Evolutionary conservation across 2,329 filamentous ascomycete species (phyloP).

Genomic region (Monilinia aucupariae): DNA sequence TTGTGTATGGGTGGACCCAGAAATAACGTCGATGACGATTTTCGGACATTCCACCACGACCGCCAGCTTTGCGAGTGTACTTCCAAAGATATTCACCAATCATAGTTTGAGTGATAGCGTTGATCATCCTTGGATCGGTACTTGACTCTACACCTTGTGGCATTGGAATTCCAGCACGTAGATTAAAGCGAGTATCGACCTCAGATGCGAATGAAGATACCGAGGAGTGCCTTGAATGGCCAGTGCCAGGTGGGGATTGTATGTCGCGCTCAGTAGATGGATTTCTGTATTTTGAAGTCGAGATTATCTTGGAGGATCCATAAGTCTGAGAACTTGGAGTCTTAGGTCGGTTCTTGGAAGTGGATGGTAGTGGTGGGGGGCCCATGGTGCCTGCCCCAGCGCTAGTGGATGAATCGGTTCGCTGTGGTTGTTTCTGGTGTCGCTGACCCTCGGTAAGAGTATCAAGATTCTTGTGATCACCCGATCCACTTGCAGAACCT

Average conservation of each 20-base stretch:
- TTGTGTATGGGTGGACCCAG: slow-evolving; percentile 97
- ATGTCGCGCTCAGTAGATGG: slow-evolving; percentile 46
- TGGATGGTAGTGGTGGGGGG: slow-evolving; percentile 77
- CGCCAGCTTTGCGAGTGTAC: slow-evolving; percentile 90
- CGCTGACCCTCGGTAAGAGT: slow-evolving; percentile 58
- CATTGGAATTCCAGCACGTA: slow-evolving; percentile 51
- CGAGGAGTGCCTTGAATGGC: slow-evolving; percentile 66
- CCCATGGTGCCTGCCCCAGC: slow-evolving; percentile 57
- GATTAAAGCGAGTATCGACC: slow-evolving; percentile 84
- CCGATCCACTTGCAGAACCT: slow-evolving; percentile 37
- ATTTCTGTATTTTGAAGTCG: slow-evolving; percentile 46
- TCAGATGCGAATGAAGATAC: slow-evolving; percentile 95
- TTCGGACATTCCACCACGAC: slow-evolving; percentile 80
- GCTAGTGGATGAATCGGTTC: slow-evolving; percentile 44
- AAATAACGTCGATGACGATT: slow-evolving; percentile 94
- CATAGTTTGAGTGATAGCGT: slow-evolving; percentile 99
- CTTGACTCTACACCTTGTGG: slow-evolving; percentile 59
- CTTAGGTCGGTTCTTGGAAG: slow-evolving; percentile 50
- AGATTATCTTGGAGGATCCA: slow-evolving; percentile 37
- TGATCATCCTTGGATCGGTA: slow-evolving; percentile 96
- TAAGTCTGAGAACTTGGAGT: slow-evolving; percentile 51
- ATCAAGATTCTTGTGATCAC: slow-evolving; percentile 9
- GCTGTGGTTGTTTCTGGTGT: slow-evolving; percentile 67
- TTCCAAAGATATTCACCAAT: slow-evolving; percentile 99
- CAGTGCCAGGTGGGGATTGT: slow-evolving; percentile 42